Conservation (phyloP, 2,329 filamentous ascomycete genomes). For the Paecilomyces sp. region DNA sequence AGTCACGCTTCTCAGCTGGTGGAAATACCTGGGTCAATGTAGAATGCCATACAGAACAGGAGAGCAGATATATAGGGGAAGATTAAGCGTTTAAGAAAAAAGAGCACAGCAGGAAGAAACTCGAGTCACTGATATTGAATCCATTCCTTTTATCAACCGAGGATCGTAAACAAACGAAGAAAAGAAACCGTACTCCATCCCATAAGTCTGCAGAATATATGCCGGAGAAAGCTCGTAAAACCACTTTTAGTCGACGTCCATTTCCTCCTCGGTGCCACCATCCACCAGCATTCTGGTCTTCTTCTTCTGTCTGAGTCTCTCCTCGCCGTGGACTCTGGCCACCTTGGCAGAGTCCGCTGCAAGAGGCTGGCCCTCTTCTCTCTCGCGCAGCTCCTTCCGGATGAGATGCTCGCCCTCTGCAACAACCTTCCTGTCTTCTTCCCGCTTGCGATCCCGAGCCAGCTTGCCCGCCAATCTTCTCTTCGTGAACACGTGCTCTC, state of each 20-base stretch:
- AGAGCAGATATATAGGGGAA: not conserved
- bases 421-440: constrained; percentile 77
- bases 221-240: constrained; percentile 7
- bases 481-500: constrained; percentile 92
- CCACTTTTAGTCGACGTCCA: constrained; percentile 38
- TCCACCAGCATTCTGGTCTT: constrained; percentile 38
- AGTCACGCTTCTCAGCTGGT: not conserved
- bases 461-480: constrained; percentile 81
- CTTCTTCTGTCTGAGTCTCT: constrained; percentile 35
- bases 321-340: constrained; percentile 32
- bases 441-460: constrained; percentile 65
- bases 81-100: not conserved
- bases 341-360: constrained; percentile 28
- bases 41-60: not conserved
- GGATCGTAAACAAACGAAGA: constrained; percentile 15
- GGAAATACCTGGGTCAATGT: not conserved
- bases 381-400: constrained; percentile 58
- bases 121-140: constrained; percentile 12
- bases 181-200: constrained; percentile 16
- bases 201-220: constrained; percentile 9
- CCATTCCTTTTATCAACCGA: constrained; percentile 17
- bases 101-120: not conserved
- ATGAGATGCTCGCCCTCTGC: constrained; percentile 89
- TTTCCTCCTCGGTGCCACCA: constrained; percentile 39
- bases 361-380: constrained; percentile 42